Percentiles rank a stretch among this genome's conserved stretches.
These are phyloP conservation scores for Melastoma malabathricum DNA, from an alignment of 345 rosid genomes.

Conservation along the genomic window DNA sequence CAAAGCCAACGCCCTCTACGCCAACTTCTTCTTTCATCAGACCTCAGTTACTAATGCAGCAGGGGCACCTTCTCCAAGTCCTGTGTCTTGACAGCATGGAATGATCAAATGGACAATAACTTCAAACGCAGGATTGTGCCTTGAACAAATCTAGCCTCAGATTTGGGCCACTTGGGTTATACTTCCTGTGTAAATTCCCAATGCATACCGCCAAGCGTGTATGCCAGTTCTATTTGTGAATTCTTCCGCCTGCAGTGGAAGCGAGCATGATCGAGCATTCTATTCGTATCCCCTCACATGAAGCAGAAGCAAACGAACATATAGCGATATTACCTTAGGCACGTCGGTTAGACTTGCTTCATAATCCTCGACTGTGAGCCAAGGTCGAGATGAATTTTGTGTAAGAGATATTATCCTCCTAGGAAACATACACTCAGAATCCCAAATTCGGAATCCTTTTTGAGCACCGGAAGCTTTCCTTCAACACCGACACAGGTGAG, in stretches of 20 bases:
- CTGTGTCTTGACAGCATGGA: no score
- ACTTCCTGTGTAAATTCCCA: constrained; percentile 97
- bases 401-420: constrained; percentile 58
- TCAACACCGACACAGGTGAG: constrained; percentile 74
- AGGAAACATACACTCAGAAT: constrained; percentile 12
- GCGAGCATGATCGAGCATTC: not conserved
- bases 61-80: no score
- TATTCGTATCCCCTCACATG: not conserved
- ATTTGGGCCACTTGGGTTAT: constrained; percentile 75
- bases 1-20: no score
- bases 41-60: no score
- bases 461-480: constrained; percentile 59
- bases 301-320: constrained; percentile 5
- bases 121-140: constrained; percentile 18
- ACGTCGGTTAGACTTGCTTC: constrained; percentile 81
- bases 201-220: constrained; percentile 94
- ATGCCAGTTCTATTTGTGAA: constrained; percentile 71
- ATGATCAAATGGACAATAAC: no score
- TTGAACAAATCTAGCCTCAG: constrained; percentile 77
- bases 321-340: constrained; percentile 37
- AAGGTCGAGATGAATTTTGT: constrained; percentile 50
- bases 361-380: constrained; percentile 88
- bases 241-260: constrained; percentile 53
- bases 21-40: no score
- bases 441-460: constrained; percentile 20